These are phyloP conservation scores for Pleurotus djamor DNA, from an alignment of 768 basidiomycete species.

Conservation along the genomic window DNA sequence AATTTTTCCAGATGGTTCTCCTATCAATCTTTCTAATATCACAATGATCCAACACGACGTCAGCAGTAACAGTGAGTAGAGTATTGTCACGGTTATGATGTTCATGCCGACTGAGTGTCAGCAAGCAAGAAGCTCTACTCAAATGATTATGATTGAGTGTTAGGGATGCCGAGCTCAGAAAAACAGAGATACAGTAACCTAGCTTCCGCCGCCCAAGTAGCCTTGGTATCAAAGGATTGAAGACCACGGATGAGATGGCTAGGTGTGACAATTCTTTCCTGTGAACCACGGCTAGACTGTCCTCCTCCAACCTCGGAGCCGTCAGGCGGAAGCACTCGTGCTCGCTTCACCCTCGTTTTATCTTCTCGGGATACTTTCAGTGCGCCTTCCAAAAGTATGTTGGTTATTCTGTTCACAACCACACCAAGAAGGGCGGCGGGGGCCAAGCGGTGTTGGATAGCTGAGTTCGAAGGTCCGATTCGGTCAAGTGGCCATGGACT, in stretches of 20 bases:
- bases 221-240: not conserved
- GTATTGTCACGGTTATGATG: too few relatives aligned
- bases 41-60: not conserved
- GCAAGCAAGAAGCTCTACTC: not conserved
- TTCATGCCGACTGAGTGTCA: not conserved
- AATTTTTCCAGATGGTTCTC: not conserved
- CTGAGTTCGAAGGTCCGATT: conserved; percentile 20
- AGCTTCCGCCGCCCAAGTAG: conserved; percentile 1
- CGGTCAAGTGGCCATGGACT: conserved; percentile 13
- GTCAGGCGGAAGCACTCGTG: not conserved
- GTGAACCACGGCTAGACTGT: not conserved
- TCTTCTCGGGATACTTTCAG: conserved; percentile 31
- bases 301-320: not conserved
- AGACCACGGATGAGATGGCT: conserved; percentile 5
- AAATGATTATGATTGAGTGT: not conserved
- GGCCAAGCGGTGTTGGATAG: conserved; percentile 32
- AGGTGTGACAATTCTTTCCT: not conserved
- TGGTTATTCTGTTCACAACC: conserved; percentile 28
- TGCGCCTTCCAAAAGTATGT: conserved; percentile 32
- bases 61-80: too few relatives aligned
- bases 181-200: not conserved
- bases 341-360: conserved; percentile 15
- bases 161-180: not conserved
- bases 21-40: not conserved
- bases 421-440: conserved; percentile 39